Evolutionary conservation across 2,329 filamentous ascomycete species (phyloP), one percentile per base, ranked within the genome.

Genomic region (Mariannaea elegans): DNA sequence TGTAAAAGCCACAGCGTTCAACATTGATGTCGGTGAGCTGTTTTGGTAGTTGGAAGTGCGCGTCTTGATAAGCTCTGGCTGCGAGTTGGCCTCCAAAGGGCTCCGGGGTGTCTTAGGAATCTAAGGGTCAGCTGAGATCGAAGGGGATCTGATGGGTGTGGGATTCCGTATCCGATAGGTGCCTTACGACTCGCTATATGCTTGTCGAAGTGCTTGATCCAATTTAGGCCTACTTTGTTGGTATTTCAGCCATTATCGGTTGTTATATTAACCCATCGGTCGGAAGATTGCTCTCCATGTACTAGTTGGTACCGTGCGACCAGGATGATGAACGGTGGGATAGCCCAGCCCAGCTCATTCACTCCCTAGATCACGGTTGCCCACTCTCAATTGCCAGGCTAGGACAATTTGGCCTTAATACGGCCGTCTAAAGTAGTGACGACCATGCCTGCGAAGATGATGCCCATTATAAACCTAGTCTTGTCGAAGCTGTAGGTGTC

Each of bases 131-230:
- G 27, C 27, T 31, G 27, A 31, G 27, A 12, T 31, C 7, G 27
- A 31, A 31, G 27, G 21, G 39, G 14, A 16, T 19, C 3, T 14
- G 36, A 19, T 18, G 6, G 36, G n/a, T 19, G 36, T 39, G 16
- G 36, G 36, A 9, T 6, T 39, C 36, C 36, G 16, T 16, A 19
- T 18, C 21, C 67, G 62, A 67, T 75, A 73, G 49, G 18, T 51
- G 7, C 75, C 68, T 32, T 65, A 31, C 60, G 59, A 24, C 23
- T 38, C 52, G 61, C 69, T 60, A 65, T 75, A 63, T 74, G 62
- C 52, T 66, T 62, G 57, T 75, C 65, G 65, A 78, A 78, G 67
- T 77, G 64, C 66, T 75, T 32, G 39, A 78, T 63, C 76, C 61
- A 79, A 16, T 62, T 42, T 48, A 79, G 60, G 29, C 70, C 68